Base-by-base conservation (phyloP, 1,139 yeast species). In the Kodamaea alishanica region DNA sequence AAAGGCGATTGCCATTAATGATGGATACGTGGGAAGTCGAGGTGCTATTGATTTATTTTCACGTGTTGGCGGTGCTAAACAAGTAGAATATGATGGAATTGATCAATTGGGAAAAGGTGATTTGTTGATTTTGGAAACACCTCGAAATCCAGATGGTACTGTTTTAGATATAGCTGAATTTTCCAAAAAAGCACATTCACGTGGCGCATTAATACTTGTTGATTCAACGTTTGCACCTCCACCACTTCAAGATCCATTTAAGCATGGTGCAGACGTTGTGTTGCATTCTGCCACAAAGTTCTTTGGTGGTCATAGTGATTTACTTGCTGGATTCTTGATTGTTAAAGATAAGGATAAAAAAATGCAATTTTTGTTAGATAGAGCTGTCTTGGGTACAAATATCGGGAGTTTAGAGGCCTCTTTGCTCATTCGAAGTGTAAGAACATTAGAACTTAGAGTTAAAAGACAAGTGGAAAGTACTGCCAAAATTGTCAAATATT, bases 211-310 rank as follows among this genome's bases (percentile, higher is more conserved):
- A 22, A 60, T 90, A 23, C 55, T 81, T 23, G 83, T 89, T 6
- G 97, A 90, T 58, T 77, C 96, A 1, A 90, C 97, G 0, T 82
- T 90, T 59, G 97, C 96, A 3, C 97, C 97, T 22, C 95, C 95
- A 10, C 96, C 96, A 6, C 65, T 89, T 40, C 89, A 81, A 55
- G 76, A 84, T 48, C 92, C 95, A 5, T 88, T 87, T 63, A 68
- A 73, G 30, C 82, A 74, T 50, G 96, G 92, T 32, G 95, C 84
- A 26, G 96, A 89, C 58, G 61, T 86, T 52, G 78, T 89, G 10
- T 67, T 90, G 79, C 96, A 89, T 61, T 86, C 96, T 1, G 96
- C 90, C 1, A 87, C 96, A 2, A 89, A 89, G 58, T 90, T 81
- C 61, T 82, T 88, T 56, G 96, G 95, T 28, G 97, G 97, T 15